Evolutionary conservation across 495 filamentous ascomycete genomes (phyloP).

Genomic region (Xanthoparmelia taractica): DNA sequence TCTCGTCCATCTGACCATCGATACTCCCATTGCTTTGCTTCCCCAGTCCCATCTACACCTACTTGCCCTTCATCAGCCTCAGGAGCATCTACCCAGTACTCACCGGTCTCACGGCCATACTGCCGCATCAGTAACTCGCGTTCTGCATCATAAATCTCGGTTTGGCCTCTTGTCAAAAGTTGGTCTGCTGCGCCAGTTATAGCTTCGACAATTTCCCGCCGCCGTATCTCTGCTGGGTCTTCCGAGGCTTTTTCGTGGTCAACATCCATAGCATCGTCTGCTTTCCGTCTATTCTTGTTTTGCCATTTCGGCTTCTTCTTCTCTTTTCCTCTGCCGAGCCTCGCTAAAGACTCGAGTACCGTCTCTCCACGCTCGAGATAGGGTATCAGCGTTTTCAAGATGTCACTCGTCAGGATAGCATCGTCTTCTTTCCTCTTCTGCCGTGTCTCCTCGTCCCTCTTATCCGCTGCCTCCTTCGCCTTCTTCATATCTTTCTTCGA

Average conservation of each 20-base stretch:
- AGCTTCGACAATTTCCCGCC: conserved; percentile 64
- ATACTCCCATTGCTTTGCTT: conserved; percentile 71
- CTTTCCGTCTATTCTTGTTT: conserved; percentile 47
- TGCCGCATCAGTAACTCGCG: conserved; percentile 77
- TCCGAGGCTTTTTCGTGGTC: conserved; percentile 46
- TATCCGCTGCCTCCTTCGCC: conserved; percentile 81
- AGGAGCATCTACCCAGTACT: conserved; percentile 72
- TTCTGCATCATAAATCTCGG: conserved; percentile 82
- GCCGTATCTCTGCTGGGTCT: conserved; percentile 60
- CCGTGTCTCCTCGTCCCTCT: conserved; percentile 67
- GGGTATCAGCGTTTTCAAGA: conserved; percentile 62
- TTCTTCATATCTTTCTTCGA: conserved; percentile 88
- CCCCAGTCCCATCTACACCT: conserved; percentile 24
- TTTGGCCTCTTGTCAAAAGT: conserved; percentile 69
- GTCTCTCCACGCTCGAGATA: conserved; percentile 78
- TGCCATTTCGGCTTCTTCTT: conserved; percentile 58
- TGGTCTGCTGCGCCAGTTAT: conserved; percentile 86
- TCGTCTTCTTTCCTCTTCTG: conserved; percentile 65
- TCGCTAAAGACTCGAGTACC: conserved; percentile 75
- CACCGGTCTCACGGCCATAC: conserved; percentile 79
- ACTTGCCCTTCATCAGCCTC: conserved; percentile 25
- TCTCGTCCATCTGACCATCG: conserved; percentile 87
- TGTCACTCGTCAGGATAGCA: conserved; percentile 62
- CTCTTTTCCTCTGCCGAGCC: conserved; percentile 62
- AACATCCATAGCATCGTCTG: conserved; percentile 59